A percentile compares a stretch with the other conserved stretches of the same genome.
Conservation (phyloP, 192 early-diverging fungal genomes). For the Coemansia asiatica region DNA sequence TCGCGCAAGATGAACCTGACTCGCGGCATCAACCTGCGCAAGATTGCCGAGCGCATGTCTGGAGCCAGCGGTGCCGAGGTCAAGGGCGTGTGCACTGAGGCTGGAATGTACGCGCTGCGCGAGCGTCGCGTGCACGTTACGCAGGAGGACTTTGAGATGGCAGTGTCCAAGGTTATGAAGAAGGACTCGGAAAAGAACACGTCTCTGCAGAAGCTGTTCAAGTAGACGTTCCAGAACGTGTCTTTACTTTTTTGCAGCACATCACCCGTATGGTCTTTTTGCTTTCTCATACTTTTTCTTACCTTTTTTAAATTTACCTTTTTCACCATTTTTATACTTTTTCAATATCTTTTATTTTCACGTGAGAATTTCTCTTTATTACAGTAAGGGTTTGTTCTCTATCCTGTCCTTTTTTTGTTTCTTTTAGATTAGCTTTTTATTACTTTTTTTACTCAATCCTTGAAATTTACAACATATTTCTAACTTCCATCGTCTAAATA, state of each 20-base stretch:
- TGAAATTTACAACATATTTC: not conserved
- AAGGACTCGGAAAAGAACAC: slow-evolving; percentile 97
- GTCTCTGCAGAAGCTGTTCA: slow-evolving; percentile 96
- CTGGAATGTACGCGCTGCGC: slow-evolving; percentile 86
- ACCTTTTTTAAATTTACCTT: not conserved
- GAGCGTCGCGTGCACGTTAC: slow-evolving; percentile 99
- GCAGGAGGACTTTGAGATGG: slow-evolving; percentile 99
- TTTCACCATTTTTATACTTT: too few species aligned
- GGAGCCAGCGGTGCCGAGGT: slow-evolving; percentile 88
- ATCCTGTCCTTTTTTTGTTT: too few species aligned
- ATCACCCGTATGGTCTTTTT: not conserved
- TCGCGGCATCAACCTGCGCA: slow-evolving; percentile 84
- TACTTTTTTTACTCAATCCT: not conserved
- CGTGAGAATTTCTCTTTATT: too few species aligned
- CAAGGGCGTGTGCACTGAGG: slow-evolving; percentile 87
- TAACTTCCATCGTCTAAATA: not conserved
- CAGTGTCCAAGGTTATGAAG: slow-evolving; percentile 98
- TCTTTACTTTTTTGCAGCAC: too few species aligned
- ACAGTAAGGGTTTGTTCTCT: too few species aligned
- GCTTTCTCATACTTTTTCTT: not conserved
- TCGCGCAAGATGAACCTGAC: slow-evolving; percentile 91
- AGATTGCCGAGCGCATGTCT: slow-evolving; percentile 84
- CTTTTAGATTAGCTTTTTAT: too few species aligned
- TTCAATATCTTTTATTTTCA: too few species aligned
- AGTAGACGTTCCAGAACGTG: too few species aligned